These are phyloP conservation scores for Calonectria pseudoreteaudii DNA, from an alignment of 2,329 filamentous ascomycete genomes.

Conservation along the genomic window DNA sequence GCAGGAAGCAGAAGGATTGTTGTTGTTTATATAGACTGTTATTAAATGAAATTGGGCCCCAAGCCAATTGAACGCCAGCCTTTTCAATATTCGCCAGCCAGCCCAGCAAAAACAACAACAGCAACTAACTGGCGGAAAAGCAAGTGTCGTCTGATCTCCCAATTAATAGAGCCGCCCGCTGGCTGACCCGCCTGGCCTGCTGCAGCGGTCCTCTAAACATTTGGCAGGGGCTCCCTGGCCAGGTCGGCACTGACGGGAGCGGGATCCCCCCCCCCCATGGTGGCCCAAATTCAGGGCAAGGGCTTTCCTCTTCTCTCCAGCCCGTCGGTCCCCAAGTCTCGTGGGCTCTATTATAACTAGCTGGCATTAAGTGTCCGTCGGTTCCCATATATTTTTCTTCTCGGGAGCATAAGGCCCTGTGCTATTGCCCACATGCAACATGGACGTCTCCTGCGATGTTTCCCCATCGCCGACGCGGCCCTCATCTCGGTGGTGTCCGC, in stretches of 20 bases:
- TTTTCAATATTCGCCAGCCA: not conserved
- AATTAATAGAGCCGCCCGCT: slow-evolving; percentile 17
- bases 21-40: not conserved
- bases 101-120: not conserved
- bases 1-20: not conserved
- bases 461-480: not conserved
- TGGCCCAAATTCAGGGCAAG: not conserved
- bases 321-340: not conserved
- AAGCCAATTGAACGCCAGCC: not conserved
- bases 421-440: not conserved
- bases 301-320: not conserved
- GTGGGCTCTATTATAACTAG: not conserved
- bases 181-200: slow-evolving; percentile 8
- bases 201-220: slow-evolving; percentile 1
- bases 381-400: not conserved
- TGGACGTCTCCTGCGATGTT: not conserved
- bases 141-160: slow-evolving; percentile 37
- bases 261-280: slow-evolving; percentile 5
- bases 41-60: not conserved
- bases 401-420: not conserved
- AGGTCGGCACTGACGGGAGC: not conserved
- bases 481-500: not conserved
- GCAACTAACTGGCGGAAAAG: slow-evolving; percentile 10
- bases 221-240: slow-evolving; percentile 16
- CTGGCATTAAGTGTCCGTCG: not conserved